These are phyloP conservation scores for Capsicum pubescens DNA, from an alignment of 257 asterid species.

Conservation along the genomic window DNA sequence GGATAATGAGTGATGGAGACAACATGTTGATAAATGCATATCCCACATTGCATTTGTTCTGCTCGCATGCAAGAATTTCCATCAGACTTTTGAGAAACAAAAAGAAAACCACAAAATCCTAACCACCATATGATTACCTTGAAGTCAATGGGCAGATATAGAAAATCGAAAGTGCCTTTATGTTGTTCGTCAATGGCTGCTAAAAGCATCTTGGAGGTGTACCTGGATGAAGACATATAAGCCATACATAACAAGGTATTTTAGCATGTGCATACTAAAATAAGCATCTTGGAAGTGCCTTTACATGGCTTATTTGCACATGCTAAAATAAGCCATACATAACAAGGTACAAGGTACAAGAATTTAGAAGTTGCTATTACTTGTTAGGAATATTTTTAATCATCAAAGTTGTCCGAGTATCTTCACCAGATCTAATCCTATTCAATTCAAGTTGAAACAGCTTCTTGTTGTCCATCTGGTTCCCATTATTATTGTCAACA, in stretches of 20 bases:
- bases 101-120: background rate
- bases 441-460: constrained; percentile 70
- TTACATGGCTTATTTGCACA: too few species aligned
- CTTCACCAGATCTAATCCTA: constrained; percentile 68
- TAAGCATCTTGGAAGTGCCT: too few species aligned
- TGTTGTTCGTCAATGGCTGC: constrained; percentile 68
- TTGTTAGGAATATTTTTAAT: constrained; percentile 86
- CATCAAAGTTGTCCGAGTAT: constrained; percentile 77
- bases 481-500: constrained; percentile 45
- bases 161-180: constrained; percentile 76
- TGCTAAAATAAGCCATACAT: background rate
- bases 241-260: background rate
- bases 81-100: constrained; percentile 23
- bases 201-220: constrained; percentile 82
- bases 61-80: constrained; percentile 33
- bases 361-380: constrained; percentile 43
- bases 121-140: constrained; percentile 50
- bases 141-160: constrained; percentile 86
- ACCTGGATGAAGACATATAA: constrained; percentile 48
- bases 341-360: background rate
- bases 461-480: constrained; percentile 52
- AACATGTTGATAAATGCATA: constrained; percentile 87
- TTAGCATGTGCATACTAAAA: too few species aligned
- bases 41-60: constrained; percentile 93
- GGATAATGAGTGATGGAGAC: constrained; percentile 65